A percentile compares a stretch with the other conserved stretches of the same genome.
Evolutionary conservation across 169 alveolate genomes (phyloP).

Genomic region (Cryptosporidium xiaoi): DNA sequence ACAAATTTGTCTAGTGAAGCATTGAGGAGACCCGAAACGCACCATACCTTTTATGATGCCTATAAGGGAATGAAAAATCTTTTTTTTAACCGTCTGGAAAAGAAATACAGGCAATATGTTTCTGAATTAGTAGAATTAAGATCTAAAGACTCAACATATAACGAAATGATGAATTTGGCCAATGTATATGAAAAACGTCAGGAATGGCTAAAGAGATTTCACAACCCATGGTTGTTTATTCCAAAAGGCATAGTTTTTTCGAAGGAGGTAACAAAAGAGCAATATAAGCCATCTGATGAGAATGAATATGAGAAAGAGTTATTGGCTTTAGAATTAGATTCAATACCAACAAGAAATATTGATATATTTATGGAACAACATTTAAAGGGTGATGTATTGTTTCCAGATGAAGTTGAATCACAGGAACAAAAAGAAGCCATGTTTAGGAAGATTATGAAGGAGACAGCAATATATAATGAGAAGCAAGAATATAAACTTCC

Average conservation of each 20-base stretch:
- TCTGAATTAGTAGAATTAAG: conserved; percentile 31
- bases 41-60: conserved; percentile 11
- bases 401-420: conserved; percentile 32
- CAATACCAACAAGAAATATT: conserved; percentile 21
- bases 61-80: conserved; percentile 23
- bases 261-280: background rate
- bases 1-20: conserved; percentile 70
- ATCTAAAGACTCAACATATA: conserved; percentile 42
- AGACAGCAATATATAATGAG: conserved; percentile 63
- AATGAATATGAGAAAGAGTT: conserved; percentile 42
- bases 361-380: conserved; percentile 48
- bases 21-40: conserved; percentile 46
- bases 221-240: conserved; percentile 55
- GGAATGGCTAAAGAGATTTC: conserved; percentile 64
- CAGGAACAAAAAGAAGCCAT: conserved; percentile 53
- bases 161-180: conserved; percentile 53
- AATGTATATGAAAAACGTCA: conserved; percentile 49
- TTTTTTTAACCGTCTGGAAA: conserved; percentile 17
- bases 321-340: conserved; percentile 48
- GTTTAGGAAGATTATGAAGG: conserved; percentile 55
- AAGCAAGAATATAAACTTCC: conserved; percentile 57
- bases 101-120: conserved; percentile 58
- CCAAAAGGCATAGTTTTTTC: conserved; percentile 3
- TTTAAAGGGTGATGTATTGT: conserved; percentile 48
- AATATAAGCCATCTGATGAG: background rate